Evolutionary conservation across 2,329 filamentous ascomycete species (phyloP).

Genomic region (Pestalotiopsis sp.): DNA sequence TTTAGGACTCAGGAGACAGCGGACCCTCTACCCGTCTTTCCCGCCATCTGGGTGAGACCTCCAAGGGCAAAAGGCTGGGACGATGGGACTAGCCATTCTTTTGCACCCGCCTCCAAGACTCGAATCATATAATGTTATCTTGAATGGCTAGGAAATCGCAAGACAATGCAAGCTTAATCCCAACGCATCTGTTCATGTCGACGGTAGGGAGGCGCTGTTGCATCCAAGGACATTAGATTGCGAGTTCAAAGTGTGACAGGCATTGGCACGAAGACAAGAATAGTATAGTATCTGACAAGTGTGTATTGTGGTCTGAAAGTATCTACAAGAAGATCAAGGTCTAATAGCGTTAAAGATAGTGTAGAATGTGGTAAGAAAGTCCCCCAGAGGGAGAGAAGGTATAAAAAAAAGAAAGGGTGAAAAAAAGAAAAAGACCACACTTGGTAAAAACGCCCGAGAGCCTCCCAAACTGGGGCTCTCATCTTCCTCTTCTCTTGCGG

Average conservation of each 20-base stretch:
- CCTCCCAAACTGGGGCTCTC: not conserved
- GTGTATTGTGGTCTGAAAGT: not conserved
- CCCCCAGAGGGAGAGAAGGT: not conserved
- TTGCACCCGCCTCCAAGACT: not conserved
- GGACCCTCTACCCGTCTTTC: not conserved
- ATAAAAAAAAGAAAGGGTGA: not conserved
- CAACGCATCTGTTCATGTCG: not conserved
- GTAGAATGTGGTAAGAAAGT: not conserved
- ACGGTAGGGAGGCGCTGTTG: not conserved
- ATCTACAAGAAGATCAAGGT: not conserved
- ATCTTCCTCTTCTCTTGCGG: not conserved
- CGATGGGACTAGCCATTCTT: not conserved
- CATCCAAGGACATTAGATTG: not conserved
- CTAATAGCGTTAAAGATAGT: not conserved
- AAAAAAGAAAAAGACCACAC: not conserved
- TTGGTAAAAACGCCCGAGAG: not conserved
- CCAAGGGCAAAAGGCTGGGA: not conserved
- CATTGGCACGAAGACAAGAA: not conserved
- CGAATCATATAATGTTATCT: not conserved
- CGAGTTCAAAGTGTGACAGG: not conserved
- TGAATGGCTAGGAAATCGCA: not conserved
- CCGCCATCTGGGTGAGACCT: not conserved
- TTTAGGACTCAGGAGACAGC: too few species aligned
- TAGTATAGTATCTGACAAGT: not conserved
- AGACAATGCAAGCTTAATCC: not conserved